Evolutionary conservation across 2,329 filamentous ascomycete species (phyloP).

Genomic region (Fusarium hostae): DNA sequence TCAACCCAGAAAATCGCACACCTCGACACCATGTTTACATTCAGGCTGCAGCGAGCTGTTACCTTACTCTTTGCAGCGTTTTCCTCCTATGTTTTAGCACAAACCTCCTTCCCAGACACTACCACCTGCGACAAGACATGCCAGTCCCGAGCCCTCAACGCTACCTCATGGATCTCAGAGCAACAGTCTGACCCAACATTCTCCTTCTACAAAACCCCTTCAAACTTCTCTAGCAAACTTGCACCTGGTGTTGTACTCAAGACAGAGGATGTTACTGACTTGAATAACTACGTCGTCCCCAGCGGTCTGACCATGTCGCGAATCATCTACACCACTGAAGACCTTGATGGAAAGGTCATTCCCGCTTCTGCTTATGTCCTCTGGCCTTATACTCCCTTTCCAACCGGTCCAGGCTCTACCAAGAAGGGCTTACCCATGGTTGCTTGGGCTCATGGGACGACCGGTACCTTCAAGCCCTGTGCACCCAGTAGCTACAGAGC

Average conservation of each 20-base stretch:
- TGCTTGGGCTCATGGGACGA: conserved; percentile 7
- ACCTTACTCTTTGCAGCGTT: no score
- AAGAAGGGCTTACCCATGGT: background rate
- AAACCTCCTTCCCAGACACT: background rate
- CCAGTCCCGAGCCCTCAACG: background rate
- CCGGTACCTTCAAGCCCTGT: conserved; percentile 23
- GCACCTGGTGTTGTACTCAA: background rate
- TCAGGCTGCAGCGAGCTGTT: background rate
- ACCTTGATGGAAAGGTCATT: conserved; percentile 9
- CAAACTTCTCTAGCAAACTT: background rate
- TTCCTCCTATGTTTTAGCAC: no score
- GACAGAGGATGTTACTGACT: conserved; percentile 8
- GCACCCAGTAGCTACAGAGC: conserved; percentile 27
- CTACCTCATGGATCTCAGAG: background rate
- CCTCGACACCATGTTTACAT: background rate
- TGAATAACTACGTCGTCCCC: conserved; percentile 22
- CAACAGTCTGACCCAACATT: conserved; percentile 7
- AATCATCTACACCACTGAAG: conserved; percentile 25
- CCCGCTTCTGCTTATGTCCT: conserved; percentile 21
- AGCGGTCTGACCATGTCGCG: conserved; percentile 27
- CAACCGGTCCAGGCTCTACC: background rate
- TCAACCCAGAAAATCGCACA: background rate
- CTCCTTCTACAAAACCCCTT: background rate
- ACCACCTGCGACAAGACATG: conserved; percentile 7
- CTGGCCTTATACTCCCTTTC: background rate